Percentiles rank a stretch among this genome's conserved stretches.
Conservation (phyloP, 352 stramenopile genomes). For the Peronospora belbahrii region DNA sequence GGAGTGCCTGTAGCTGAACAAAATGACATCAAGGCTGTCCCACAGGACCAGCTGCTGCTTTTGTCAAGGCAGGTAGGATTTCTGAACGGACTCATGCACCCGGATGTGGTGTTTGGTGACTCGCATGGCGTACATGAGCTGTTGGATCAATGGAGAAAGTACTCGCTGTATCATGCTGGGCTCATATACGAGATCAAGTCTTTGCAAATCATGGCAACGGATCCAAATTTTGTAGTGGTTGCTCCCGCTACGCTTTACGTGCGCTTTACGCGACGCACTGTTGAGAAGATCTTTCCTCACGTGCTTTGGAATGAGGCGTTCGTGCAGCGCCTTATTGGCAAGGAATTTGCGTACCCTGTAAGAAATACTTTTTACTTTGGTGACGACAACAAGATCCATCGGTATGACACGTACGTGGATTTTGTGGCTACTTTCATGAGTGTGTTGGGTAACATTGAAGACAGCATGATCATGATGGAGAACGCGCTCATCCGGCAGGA, state of each 20-base stretch:
- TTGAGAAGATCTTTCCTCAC: constrained; percentile 65
- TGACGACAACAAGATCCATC: constrained; percentile 40
- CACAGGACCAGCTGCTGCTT: constrained; percentile 20
- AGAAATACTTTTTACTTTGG: constrained; percentile 60
- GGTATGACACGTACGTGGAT: constrained; percentile 54
- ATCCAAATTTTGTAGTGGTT: constrained; percentile 36
- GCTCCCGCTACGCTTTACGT: constrained; percentile 39
- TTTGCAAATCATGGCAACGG: constrained; percentile 32
- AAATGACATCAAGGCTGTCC: constrained; percentile 1
- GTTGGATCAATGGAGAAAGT: constrained; percentile 56
- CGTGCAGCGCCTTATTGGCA: constrained; percentile 56
- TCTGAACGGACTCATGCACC: constrained; percentile 37
- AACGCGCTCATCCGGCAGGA: constrained; percentile 48
- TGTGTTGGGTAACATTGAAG: constrained; percentile 39
- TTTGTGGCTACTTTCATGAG: constrained; percentile 40
- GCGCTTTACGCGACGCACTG: constrained; percentile 48
- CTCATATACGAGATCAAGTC: constrained; percentile 42
- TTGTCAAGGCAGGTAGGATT: constrained; percentile 27
- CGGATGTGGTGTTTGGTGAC: constrained; percentile 44
- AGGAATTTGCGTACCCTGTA: constrained; percentile 42
- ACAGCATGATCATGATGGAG: constrained; percentile 40
- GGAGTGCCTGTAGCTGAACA: constrained; percentile 32
- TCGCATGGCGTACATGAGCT: constrained; percentile 36
- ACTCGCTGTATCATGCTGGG: constrained; percentile 47
- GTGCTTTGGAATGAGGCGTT: constrained; percentile 52